Conservation (phyloP, 2,329 filamentous ascomycete species). For the Aspergillus chevalieri region DNA sequence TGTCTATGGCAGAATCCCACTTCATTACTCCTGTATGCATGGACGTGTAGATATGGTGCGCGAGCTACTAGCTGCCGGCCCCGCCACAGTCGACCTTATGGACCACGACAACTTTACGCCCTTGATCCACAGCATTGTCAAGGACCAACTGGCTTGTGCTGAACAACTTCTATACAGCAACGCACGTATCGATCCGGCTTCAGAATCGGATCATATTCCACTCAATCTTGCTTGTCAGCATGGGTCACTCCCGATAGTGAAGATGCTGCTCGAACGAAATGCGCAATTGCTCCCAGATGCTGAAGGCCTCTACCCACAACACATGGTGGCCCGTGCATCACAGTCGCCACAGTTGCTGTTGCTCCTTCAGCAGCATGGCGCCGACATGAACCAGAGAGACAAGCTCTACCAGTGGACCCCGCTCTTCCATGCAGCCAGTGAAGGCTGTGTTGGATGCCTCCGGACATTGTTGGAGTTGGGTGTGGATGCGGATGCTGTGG, state of each 20-base stretch:
- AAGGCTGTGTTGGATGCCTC: slow-evolving; percentile 86
- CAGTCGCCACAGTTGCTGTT: slow-evolving; percentile 72
- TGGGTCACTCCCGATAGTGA: slow-evolving; percentile 76
- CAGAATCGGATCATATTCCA: slow-evolving; percentile 86
- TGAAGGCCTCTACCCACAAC: slow-evolving; percentile 93
- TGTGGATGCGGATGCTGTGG: slow-evolving; percentile 70
- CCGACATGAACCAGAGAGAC: slow-evolving; percentile 84
- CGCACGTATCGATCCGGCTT: slow-evolving; percentile 78
- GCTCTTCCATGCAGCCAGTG: slow-evolving; percentile 89
- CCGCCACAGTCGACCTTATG: slow-evolving; percentile 73
- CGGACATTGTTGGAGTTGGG: slow-evolving; percentile 72
- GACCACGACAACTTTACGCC: slow-evolving; percentile 98
- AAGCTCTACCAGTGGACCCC: slow-evolving; percentile 98
- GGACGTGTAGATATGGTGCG: slow-evolving; percentile 79
- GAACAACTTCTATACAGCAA: slow-evolving; percentile 68
- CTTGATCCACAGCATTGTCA: slow-evolving; percentile 89
- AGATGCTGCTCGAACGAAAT: slow-evolving; percentile 72
- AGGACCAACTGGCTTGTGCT: slow-evolving; percentile 74
- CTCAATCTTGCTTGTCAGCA: slow-evolving; percentile 93
- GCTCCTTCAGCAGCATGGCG: slow-evolving; percentile 76
- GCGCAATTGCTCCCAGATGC: slow-evolving; percentile 87
- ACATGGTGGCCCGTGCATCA: slow-evolving; percentile 85
- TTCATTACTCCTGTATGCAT: slow-evolving; percentile 96
- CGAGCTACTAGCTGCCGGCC: slow-evolving; percentile 62
- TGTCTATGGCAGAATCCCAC: slow-evolving; percentile 85